Base-by-base conservation (phyloP, 1,284 basidiomycete genomes). In the Xanthoconium separans region DNA sequence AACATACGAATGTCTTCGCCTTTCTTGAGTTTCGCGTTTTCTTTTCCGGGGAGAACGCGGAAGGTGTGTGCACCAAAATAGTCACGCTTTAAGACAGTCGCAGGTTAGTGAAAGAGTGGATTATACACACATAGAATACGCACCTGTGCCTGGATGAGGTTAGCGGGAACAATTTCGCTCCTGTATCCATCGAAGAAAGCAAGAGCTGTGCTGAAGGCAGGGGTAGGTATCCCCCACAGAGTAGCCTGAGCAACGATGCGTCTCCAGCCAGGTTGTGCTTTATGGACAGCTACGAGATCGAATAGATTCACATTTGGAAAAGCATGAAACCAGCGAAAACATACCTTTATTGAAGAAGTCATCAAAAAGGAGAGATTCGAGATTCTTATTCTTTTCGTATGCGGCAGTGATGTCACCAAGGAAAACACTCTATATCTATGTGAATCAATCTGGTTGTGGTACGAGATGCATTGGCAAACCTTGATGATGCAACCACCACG, bases 401-500 rank as follows among this genome's bases (percentile, higher is more conserved):
- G 97, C 96, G 47, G 84, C 73, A 61, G 95, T 91, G 75, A 98
- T 97, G 73, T 98, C 95, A 61, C 85, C 82, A 56, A 98, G 82
- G 89, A 98, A 98, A 70, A 98, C 95, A 65, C 87, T 90, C 88
- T 48, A 12, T 29, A 40, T 31, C 50, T 24, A 53, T 30, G 30
- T 60, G 39, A 55, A 50, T 54, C 13, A 18, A 55, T 48, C 13
- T 27, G 24, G 16, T 16, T 30, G 34, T 51, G 5, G 12, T 34
- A 27, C 49, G 18, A 20, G 24, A 33, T 47, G 27, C 20, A 24
- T 39, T 2, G 42, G 50, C 65, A 47, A 58, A 80, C 85, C 82
- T 95, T 94, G 84, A 99, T 99, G 75, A 99, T 99, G 77, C 97
- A 99, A 62, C 97, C 97, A 64, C 97, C 97, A 69, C 96, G 93